Percentiles rank a stretch among this genome's conserved stretches.
These are phyloP conservation scores for Tremellales sp. DNA, from an alignment of 1,284 basidiomycete genomes.

Conservation along the genomic window DNA sequence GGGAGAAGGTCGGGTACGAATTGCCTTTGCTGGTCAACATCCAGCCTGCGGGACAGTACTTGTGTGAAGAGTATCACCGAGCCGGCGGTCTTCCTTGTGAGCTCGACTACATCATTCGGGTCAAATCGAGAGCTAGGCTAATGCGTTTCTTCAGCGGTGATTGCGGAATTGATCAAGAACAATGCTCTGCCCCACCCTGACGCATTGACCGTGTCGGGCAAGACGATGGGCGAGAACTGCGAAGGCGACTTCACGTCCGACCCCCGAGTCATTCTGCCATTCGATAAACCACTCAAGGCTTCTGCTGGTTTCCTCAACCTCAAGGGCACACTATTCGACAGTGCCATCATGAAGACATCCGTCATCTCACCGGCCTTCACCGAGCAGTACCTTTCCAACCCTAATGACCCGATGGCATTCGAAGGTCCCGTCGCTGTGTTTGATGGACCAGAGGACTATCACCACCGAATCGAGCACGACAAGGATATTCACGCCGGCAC, in stretches of 20 bases:
- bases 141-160: conserved; percentile 29
- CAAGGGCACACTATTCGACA: conserved; percentile 46
- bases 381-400: conserved; percentile 43
- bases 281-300: conserved; percentile 34
- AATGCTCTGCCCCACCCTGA: conserved; percentile 37
- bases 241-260: conserved; percentile 37
- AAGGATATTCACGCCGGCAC: conserved; percentile 29
- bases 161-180: conserved; percentile 38
- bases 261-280: conserved; percentile 41
- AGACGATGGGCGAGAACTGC: conserved; percentile 37
- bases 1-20: conserved; percentile 43
- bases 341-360: conserved; percentile 49
- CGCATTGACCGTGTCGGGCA: conserved; percentile 39
- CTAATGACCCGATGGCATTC: conserved; percentile 46
- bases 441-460: conserved; percentile 48
- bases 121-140: too few species aligned
- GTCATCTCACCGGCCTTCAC: conserved; percentile 42
- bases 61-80: conserved; percentile 47
- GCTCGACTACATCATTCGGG: conserved; percentile 3
- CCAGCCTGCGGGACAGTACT: conserved; percentile 41
- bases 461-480: conserved; percentile 35
- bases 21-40: conserved; percentile 43
- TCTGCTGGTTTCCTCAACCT: conserved; percentile 47
- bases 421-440: conserved; percentile 48
- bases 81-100: conserved; percentile 44